Evolutionary conservation across 2,329 filamentous ascomycete genomes (phyloP).

Genomic region (Pyrenophora tritici-repentis): DNA sequence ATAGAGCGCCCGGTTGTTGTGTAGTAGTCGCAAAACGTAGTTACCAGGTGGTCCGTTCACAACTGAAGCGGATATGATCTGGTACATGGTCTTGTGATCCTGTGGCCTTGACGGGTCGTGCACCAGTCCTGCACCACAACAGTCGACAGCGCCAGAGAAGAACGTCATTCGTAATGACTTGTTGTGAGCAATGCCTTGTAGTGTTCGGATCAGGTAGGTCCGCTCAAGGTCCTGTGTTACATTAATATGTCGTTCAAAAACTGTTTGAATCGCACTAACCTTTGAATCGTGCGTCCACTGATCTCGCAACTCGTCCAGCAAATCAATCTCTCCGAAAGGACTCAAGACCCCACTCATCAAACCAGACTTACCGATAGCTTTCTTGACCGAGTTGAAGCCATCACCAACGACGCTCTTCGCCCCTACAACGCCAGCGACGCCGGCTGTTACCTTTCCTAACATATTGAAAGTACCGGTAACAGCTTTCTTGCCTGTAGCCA

Average conservation of each 20-base stretch:
- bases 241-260: conserved; percentile 10
- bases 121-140: conserved; percentile 87
- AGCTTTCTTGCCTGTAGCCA: conserved; percentile 93
- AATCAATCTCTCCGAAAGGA: conserved; percentile 93
- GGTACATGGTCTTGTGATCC: conserved; percentile 99
- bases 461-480: conserved; percentile 97
- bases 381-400: conserved; percentile 94
- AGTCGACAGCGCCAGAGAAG: conserved; percentile 89
- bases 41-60: conserved; percentile 84
- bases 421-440: conserved; percentile 91
- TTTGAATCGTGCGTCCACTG: conserved; percentile 99
- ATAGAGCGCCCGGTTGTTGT: conserved; percentile 91
- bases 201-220: conserved; percentile 92
- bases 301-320: conserved; percentile 91
- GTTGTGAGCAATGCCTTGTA: conserved; percentile 93
- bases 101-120: conserved; percentile 90
- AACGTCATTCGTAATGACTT: conserved; percentile 98
- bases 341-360: conserved; percentile 95
- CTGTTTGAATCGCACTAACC: conserved; percentile 48
- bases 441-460: conserved; percentile 91
- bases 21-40: conserved; percentile 92
- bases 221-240: conserved; percentile 76
- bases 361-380: conserved; percentile 91
- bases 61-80: conserved; percentile 90
- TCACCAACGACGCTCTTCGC: conserved; percentile 91